These are phyloP conservation scores for Lantana camara DNA, from an alignment of 257 asterid species.

Conservation along the genomic window DNA sequence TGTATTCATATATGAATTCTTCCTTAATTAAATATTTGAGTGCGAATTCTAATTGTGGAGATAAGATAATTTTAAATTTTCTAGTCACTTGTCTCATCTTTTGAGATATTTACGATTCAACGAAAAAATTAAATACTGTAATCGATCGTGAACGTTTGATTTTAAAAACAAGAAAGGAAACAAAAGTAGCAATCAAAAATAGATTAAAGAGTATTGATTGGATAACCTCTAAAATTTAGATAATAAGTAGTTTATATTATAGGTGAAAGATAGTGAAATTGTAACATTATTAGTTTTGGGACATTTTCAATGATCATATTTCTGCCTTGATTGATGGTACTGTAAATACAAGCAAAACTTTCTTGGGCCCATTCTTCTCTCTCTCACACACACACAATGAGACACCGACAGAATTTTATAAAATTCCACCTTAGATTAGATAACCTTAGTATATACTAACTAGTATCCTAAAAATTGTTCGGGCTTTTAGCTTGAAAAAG, in stretches of 20 bases:
- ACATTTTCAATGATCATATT: slow-evolving; percentile 5
- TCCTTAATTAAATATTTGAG: no score
- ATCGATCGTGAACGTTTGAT: no score
- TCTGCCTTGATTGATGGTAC: background rate
- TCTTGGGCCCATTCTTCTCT: slow-evolving; percentile 18
- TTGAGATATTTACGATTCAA: no score
- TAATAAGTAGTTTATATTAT: background rate
- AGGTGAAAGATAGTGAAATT: slow-evolving; percentile 31
- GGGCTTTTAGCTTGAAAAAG: no score
- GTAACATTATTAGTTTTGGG: slow-evolving; percentile 19
- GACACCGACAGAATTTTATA: background rate
- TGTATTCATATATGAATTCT: no score
- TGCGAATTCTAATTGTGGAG: no score
- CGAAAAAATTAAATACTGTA: no score
- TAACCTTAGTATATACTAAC: background rate
- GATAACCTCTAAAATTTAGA: background rate
- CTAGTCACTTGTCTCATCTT: no score
- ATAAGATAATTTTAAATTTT: no score
- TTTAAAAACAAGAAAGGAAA: no score
- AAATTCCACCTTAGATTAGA: no score
- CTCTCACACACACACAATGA: background rate
- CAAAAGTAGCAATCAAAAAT: background rate
- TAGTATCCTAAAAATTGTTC: no score
- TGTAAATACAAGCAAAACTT: slow-evolving; percentile 31
- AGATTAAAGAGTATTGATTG: background rate